These are phyloP conservation scores for Biscogniauxia mediterranea DNA, from an alignment of 2,329 filamentous ascomycete genomes.

Conservation along the genomic window DNA sequence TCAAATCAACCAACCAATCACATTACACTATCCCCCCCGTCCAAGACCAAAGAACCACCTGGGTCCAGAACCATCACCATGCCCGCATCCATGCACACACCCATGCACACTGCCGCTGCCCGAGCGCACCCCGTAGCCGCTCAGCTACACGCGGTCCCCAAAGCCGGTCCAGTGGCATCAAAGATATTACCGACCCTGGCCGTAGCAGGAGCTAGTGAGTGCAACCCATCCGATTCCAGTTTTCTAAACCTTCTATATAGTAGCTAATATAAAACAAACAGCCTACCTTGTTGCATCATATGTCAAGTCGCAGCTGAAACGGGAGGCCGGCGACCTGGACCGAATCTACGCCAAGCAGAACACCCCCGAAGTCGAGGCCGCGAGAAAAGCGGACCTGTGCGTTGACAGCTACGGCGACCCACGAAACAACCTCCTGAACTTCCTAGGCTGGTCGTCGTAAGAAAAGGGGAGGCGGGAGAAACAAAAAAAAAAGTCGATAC, in stretches of 20 bases:
- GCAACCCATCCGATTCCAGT: conserved; percentile 1
- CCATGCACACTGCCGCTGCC: conserved; percentile 24
- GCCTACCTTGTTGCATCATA: conserved; percentile 25
- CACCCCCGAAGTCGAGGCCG: conserved; percentile 30
- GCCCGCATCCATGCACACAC: conserved; percentile 13
- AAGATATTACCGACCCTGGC: conserved; percentile 21
- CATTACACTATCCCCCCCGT: background rate
- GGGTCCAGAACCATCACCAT: conserved; percentile 2
- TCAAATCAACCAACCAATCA: background rate
- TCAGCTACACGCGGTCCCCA: conserved; percentile 10
- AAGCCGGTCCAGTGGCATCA: conserved; percentile 18
- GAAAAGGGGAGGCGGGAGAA: background rate
- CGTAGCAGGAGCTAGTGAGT: conserved; percentile 16
- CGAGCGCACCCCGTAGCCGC: conserved; percentile 11
- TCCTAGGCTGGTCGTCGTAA: conserved; percentile 28
- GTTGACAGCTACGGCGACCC: conserved; percentile 31
- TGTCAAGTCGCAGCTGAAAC: conserved; percentile 22
- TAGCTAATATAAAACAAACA: background rate
- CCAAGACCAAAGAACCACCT: background rate
- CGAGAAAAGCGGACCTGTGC: conserved; percentile 21
- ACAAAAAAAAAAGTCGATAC: too few relatives aligned
- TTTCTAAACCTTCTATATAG: background rate
- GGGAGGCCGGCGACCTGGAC: conserved; percentile 23
- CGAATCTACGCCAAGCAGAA: conserved; percentile 33
- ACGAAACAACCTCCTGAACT: conserved; percentile 31